A percentile compares a stretch with the other conserved stretches of the same genome.
These are phyloP conservation scores for Diospyros kaki DNA, from an alignment of 148 eudicot genomes.

Conservation along the genomic window DNA sequence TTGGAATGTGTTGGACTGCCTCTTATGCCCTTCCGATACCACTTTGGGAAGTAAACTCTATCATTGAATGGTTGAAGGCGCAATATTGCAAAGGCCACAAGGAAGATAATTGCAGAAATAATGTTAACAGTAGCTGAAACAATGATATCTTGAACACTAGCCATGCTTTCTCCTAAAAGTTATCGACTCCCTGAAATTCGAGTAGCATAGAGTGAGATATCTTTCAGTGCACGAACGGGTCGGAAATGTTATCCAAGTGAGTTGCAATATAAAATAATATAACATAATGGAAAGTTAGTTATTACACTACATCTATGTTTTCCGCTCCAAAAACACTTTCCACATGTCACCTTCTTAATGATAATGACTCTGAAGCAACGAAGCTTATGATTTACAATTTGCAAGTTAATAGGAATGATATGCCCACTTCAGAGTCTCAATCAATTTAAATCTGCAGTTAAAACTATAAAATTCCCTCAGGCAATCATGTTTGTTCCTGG, in stretches of 20 bases:
- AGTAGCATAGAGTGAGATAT: conserved; percentile 8
- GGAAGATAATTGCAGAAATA: conserved; percentile 68
- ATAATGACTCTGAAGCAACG: not conserved
- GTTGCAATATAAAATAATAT: not conserved
- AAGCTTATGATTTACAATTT: not conserved
- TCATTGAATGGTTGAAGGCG: conserved; percentile 92
- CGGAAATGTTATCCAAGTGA: not conserved
- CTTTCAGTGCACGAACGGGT: not conserved
- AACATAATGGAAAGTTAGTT: not conserved
- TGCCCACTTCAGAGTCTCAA: not conserved
- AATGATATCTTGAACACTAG: conserved; percentile 60
- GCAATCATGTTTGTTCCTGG: not conserved
- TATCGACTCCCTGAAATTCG: conserved; percentile 34
- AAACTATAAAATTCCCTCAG: not conserved
- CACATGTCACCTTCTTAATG: not conserved
- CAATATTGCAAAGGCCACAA: conserved; percentile 75
- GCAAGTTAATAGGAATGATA: not conserved
- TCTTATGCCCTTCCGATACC: conserved; percentile 91
- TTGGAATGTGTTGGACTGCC: conserved; percentile 61
- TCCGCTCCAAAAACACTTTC: not conserved
- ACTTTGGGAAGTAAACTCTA: conserved; percentile 97
- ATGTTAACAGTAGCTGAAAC: conserved; percentile 70
- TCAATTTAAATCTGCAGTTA: not conserved
- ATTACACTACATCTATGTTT: not conserved
- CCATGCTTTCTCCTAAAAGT: conserved; percentile 40